These are phyloP conservation scores for Plasmodium berghei DNA, from an alignment of 169 alveolate species.

Conservation along the genomic window DNA sequence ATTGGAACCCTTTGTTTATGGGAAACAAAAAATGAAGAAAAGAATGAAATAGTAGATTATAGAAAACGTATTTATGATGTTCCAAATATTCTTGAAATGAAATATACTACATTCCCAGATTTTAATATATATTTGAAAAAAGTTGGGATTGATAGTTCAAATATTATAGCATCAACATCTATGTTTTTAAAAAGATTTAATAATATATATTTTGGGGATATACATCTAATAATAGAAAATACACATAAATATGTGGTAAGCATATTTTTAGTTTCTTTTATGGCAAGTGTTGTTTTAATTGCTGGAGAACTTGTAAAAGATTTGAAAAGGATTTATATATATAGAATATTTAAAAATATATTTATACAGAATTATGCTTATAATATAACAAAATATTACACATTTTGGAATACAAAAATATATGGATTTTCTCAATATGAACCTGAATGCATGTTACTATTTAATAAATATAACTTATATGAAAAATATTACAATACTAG, in stretches of 20 bases:
- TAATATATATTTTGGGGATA: conserved; percentile 59
- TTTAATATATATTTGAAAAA: conserved; percentile 15
- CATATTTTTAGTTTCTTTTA: conserved; percentile 34
- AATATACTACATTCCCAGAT: conserved; percentile 30
- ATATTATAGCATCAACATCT: conserved; percentile 5
- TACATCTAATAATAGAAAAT: conserved; percentile 27
- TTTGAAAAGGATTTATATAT: conserved; percentile 35
- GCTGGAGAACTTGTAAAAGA: conserved; percentile 45
- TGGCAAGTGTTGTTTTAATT: conserved; percentile 46
- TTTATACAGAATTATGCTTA: conserved; percentile 38
- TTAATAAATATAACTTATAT: conserved; percentile 46
- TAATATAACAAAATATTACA: conserved; percentile 68
- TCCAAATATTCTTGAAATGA: not conserved
- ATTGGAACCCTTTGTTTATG: conserved; percentile 48
- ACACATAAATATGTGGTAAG: conserved; percentile 12
- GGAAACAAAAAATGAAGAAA: not conserved
- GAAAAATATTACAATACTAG: conserved; percentile 10
- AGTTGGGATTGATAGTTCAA: not conserved
- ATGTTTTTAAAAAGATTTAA: conserved; percentile 51
- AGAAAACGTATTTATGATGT: not conserved
- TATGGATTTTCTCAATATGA: conserved; percentile 72
- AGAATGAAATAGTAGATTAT: not conserved
- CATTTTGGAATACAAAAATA: conserved; percentile 58
- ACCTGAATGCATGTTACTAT: conserved; percentile 68
- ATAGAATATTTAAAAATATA: conserved; percentile 68